These are phyloP conservation scores for Areca catechu DNA, from an alignment of 176 grass and related monocot genomes.

Conservation along the genomic window DNA sequence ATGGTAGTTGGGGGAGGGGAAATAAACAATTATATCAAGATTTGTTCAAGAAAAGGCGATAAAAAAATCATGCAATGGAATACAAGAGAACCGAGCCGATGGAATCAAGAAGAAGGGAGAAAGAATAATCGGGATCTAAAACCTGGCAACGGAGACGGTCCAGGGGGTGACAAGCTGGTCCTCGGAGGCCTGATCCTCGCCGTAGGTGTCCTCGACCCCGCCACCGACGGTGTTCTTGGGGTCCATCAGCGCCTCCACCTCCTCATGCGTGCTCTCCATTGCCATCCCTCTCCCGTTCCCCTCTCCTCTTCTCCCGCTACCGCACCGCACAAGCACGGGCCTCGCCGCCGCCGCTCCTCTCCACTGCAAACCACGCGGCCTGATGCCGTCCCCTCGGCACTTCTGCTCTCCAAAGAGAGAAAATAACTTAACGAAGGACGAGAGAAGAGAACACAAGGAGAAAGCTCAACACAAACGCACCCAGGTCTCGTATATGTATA, in stretches of 20 bases:
- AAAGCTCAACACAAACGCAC: neutral
- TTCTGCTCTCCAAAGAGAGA: neutral
- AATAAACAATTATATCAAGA: too few species aligned
- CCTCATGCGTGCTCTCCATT: constrained; percentile 8
- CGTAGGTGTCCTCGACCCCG: constrained; percentile 37
- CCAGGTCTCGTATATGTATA: neutral
- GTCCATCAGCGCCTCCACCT: constrained; percentile 7
- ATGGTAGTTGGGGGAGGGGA: too few species aligned
- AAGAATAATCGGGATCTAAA: constrained; percentile 14
- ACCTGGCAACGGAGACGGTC: constrained; percentile 88
- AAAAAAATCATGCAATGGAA: too few species aligned
- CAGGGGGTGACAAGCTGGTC: constrained; percentile 76
- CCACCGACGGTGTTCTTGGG: constrained; percentile 14
- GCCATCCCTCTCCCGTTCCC: constrained; percentile 29
- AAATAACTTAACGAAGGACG: neutral
- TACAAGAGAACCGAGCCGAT: too few species aligned
- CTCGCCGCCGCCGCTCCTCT: constrained; percentile 30
- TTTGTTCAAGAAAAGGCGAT: too few species aligned
- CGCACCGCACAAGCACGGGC: constrained; percentile 20
- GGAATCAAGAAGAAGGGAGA: constrained; percentile 2
- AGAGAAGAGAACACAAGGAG: too few species aligned
- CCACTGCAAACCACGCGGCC: neutral
- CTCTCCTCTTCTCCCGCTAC: constrained; percentile 19
- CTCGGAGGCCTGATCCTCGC: constrained; percentile 53
- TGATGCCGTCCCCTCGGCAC: neutral